Conservation (phyloP, 1,284 basidiomycete species). For the Pisolithus thermaeus region DNA sequence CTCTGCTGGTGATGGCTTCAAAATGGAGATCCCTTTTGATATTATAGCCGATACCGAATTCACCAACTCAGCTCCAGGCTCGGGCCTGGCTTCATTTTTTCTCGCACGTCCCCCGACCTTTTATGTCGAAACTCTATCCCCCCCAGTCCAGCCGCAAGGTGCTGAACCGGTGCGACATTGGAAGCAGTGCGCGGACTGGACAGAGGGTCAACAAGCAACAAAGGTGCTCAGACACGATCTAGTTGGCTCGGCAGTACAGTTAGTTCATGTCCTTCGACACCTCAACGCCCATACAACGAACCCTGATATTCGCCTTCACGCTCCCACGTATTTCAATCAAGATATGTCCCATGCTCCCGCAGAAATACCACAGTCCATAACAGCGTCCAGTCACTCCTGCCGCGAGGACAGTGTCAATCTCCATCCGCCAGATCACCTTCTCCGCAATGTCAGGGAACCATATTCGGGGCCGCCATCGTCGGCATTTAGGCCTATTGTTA, state of each 20-base stretch:
- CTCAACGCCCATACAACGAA: constrained; percentile 36
- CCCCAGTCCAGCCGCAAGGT: constrained; percentile 26
- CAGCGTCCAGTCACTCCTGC: constrained; percentile 21
- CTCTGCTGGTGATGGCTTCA: constrained; percentile 66
- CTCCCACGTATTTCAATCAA: constrained; percentile 27
- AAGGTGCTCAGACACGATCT: constrained; percentile 61
- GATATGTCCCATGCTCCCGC: constrained; percentile 27
- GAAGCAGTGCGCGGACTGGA: constrained; percentile 72
- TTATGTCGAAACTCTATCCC: constrained; percentile 48
- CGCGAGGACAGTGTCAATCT: constrained; percentile 7
- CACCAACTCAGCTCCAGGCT: constrained; percentile 47
- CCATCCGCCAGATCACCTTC: constrained; percentile 7
- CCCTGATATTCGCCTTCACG: constrained; percentile 35
- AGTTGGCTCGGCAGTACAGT: constrained; percentile 56
- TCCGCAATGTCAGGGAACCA: constrained; percentile 13
- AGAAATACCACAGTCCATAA: constrained; percentile 38
- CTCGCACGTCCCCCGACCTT: constrained; percentile 63
- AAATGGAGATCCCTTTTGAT: constrained; percentile 76
- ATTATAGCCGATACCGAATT: constrained; percentile 55
- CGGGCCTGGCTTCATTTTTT: constrained; percentile 55
- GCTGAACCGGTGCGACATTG: constrained; percentile 40
- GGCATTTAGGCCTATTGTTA: constrained; percentile 6
- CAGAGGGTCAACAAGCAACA: constrained; percentile 67
- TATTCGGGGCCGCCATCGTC: constrained; percentile 8
- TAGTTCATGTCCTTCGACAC: constrained; percentile 51